Conservation (phyloP, 1,284 basidiomycete genomes). For the Microbotryum silenes-acaulis region DNA sequence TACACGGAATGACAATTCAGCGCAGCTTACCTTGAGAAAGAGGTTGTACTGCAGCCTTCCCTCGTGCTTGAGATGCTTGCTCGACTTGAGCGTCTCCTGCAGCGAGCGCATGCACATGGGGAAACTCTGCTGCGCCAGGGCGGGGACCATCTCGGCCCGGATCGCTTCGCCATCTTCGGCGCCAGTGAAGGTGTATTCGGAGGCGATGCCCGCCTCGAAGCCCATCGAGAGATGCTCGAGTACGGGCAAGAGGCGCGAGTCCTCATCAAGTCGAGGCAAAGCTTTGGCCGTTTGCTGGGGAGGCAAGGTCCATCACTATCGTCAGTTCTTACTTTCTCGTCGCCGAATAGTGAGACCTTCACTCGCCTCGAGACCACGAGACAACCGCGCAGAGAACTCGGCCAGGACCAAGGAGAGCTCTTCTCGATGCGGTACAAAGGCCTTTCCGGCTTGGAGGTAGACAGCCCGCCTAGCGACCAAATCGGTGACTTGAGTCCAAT, state of each 20-base stretch:
- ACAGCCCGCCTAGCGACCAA: slow-evolving; percentile 80
- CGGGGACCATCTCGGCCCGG: slow-evolving; percentile 89
- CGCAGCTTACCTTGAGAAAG: slow-evolving; percentile 73
- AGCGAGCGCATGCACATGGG: slow-evolving; percentile 93
- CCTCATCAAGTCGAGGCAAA: slow-evolving; percentile 90
- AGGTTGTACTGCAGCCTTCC: slow-evolving; percentile 86
- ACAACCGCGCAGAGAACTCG: slow-evolving; percentile 72
- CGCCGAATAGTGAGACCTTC: neutral
- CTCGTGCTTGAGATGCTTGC: slow-evolving; percentile 86
- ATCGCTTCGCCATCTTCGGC: slow-evolving; percentile 56
- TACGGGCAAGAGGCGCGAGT: slow-evolving; percentile 82
- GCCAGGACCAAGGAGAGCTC: slow-evolving; percentile 82
- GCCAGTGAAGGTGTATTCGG: slow-evolving; percentile 60
- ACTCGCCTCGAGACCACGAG: slow-evolving; percentile 68
- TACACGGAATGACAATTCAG: slow-evolving; percentile 4
- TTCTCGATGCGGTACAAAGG: slow-evolving; percentile 76
- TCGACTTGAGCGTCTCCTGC: slow-evolving; percentile 67
- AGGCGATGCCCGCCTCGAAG: slow-evolving; percentile 82
- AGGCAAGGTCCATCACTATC: neutral
- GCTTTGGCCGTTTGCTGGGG: slow-evolving; percentile 74
- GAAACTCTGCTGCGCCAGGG: slow-evolving; percentile 78
- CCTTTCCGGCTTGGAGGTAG: slow-evolving; percentile 71
- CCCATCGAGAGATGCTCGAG: slow-evolving; percentile 88
- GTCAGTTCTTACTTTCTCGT: neutral
- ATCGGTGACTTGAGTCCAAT: slow-evolving; percentile 89